phyloP scores from a whole-genome alignment of 352 stramenopile species.

The Phytopythium delawarense region DNA sequence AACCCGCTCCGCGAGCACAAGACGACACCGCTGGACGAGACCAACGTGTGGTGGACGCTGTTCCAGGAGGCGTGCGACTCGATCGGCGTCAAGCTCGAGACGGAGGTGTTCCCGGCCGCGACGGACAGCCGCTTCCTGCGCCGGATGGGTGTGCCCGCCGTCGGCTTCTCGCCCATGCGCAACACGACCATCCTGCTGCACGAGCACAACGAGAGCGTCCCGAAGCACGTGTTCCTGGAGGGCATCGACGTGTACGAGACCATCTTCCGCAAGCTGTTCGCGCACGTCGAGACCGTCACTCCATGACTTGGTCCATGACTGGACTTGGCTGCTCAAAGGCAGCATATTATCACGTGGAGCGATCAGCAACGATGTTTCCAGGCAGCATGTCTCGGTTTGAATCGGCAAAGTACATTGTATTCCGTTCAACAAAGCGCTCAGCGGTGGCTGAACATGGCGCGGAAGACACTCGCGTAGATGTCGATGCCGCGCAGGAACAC shows the following conservation, averaged over 20 bases:
- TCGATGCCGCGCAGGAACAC: conserved; percentile 90
- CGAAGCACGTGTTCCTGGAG: conserved; percentile 89
- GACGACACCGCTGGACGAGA: conserved; percentile 45
- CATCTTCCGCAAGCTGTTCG: conserved; percentile 52
- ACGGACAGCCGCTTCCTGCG: conserved; percentile 94
- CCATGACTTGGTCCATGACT: no score
- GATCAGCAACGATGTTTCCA: no score
- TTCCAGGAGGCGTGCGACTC: conserved; percentile 48
- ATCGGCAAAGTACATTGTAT: not conserved
- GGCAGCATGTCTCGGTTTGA: not conserved
- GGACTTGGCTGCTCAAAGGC: no score
- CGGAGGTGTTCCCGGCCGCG: conserved; percentile 93
- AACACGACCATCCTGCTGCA: conserved; percentile 94
- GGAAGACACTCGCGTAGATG: conserved; percentile 61
- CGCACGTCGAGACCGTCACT: conserved; percentile 10
- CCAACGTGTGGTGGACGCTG: conserved; percentile 53
- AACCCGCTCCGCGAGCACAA: conserved; percentile 50
- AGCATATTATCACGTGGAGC: no score
- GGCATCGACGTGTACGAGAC: conserved; percentile 88
- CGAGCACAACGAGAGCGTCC: conserved; percentile 95
- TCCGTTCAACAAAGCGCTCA: not conserved
- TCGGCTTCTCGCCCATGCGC: conserved; percentile 94
- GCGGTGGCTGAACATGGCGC: conserved; percentile 22
- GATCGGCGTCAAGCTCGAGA: conserved; percentile 58
- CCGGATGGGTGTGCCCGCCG: conserved; percentile 85